Base-by-base conservation (phyloP, 495 filamentous ascomycete genomes). In the Tuber borchii region DNA sequence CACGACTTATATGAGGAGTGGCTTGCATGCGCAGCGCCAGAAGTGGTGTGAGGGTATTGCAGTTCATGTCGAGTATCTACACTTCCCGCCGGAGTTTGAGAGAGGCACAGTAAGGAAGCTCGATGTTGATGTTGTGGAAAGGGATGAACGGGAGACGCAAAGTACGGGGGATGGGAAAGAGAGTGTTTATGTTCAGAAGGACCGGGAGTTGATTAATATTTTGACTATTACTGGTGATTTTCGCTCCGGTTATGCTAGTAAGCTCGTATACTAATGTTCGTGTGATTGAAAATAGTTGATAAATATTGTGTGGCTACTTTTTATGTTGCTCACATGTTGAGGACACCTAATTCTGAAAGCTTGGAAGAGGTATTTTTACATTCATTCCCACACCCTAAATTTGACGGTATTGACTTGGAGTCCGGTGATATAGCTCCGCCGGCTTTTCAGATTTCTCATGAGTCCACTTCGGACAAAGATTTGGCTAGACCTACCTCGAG, bases 191-290 rank as follows among this genome's bases (percentile, higher is more conserved):
- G 76, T 79, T 19, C 40, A 79, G 37, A 79, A 51, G 22, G 78
- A 79, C 44, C 77, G 78, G 46, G 78, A 79, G n/a, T 71, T 79
- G 14, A 74, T 79, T 19, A 75, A 69, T 26, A 71, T 79, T 61
- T 71, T 79, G 43, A 79, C 78, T 48, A 17, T 79, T 72, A 73
- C 78, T 73, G 78, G 78, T 79, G 70, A 73, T 70, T 72, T 40
- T 45, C 44, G 51, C 39, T 42, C 9, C n/a, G 20, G 34, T 26
- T 42, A 7, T 34, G 7, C 7, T 14, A 34, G 12, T 61, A 6
- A 65, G 26, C 16, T 31, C 17, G 31, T 56, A 34, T 37, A 10
- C 42, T 75, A 34, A 26, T 22, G 37, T 56, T 68, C 31, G 61
- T 79, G 51, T 71, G 22, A 43, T 42, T 19, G 39, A 69, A 40